Evolutionary conservation across 345 rosid species (phyloP), one percentile per base, ranked within the genome.

Genomic region (Streptanthus diversifolius): DNA sequence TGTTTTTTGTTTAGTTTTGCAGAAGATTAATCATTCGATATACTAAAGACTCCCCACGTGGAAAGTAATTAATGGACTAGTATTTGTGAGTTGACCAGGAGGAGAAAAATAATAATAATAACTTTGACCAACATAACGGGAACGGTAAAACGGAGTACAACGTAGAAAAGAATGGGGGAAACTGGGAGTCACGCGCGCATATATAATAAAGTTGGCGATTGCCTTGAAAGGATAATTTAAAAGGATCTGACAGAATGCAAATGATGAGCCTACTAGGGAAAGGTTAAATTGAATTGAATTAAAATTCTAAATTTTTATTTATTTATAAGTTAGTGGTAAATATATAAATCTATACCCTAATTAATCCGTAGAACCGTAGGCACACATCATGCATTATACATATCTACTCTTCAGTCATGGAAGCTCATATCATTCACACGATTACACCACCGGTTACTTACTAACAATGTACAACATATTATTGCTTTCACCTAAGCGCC

Each of bases 211-310:
- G 54, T n/a, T 21, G 36, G 41, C 21, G 60, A 74, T 66, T 74
- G 68, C 54, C 36, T 74, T 66, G 61, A 58, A 57, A 74, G 61
- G 61, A 66, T 58, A 66, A 58, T 25, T 61, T 56, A 36, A 57
- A 74, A 47, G 77, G 33, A 48, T 48, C 67, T 74, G 72, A 74
- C 78, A 74, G 2, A 27, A 17, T 39, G 29, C 72, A 72, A 48
- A 74, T 74, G 72, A 74, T 66, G 72, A 74, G 72, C 44, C 52
- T 74, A 27, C 59, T 14, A 27, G 19, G 60, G 35, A 57, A 56
- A 24, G 17, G 2, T 73, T 17, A 0, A 2, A 2, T 58, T 70
- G 11, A 59, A 45, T 18, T 35, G 17, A n/a, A n/a, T n/a, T 60
- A 4, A 5, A 4, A n/a, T n/a, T 45, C 3, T 19, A 1, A 9